Evolutionary conservation across 495 filamentous ascomycete genomes (phyloP), one percentile per base, ranked within the genome.

Genomic region (Aspergillus heteromorphus): DNA sequence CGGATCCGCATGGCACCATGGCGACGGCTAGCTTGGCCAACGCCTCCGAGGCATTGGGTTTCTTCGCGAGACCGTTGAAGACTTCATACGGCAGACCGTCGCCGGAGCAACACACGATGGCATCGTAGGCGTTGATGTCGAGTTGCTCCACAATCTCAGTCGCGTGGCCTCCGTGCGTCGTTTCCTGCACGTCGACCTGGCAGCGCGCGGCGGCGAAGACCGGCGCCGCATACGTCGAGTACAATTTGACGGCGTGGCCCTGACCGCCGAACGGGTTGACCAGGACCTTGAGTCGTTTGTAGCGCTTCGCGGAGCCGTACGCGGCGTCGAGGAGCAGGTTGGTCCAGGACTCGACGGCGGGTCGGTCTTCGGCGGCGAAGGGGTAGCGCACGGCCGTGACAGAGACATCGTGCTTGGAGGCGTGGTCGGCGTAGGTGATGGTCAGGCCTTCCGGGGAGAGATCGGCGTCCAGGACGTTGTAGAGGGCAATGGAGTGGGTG

Each of bases 41-140:
- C 0, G 92, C 93, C 45, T 79, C 80, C 42, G 79, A 72, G 20
- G 89, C 91, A 69, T 97, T 86, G 6, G 73, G 59, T 42, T 88
- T 85, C 66, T 85, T 86, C 14, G 77, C 90, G 19, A 98, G 65
- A 7, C 93, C 93, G 64, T 98, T 97, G 77, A 96, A 96, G 11
- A 96, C 88, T 69, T 98, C 92, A 63, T 96, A 87, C 0, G 90
- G 88, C 16, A 96, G 66, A 10, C 93, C 93, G 60, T 98, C 93
- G 2, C 93, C 93, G 8, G 92, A 97, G 63, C 91, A 95, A 56
- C 88, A 87, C 11, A 93, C 82, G 6, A 96, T 79, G 5, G 89
- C 83, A 71, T 98, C 93, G 63, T 82, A 95, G 2, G 78, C 80
- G 18, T 89, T 79, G 17, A 88, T 80, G 64, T 97, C 86, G n/a